phyloP scores from a whole-genome alignment of 257 asterid species.

The Scutellaria minor region DNA sequence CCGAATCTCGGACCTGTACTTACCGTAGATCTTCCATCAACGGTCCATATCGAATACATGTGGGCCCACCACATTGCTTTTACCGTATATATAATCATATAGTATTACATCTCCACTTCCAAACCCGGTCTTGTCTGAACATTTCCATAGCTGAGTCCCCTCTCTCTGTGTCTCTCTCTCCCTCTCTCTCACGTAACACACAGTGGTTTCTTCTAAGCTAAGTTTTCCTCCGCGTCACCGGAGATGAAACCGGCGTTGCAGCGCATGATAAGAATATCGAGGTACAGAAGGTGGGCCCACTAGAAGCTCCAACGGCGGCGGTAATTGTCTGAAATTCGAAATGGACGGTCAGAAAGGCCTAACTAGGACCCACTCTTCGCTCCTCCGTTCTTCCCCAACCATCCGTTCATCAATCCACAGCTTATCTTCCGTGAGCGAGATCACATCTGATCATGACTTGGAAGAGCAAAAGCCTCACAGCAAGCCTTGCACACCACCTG shows the following conservation, averaged over 20 bases:
- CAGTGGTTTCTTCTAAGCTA: slow-evolving; percentile 21
- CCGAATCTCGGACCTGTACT: slow-evolving; percentile 30
- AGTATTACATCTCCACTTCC: slow-evolving; percentile 14
- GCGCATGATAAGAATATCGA: slow-evolving; percentile 42
- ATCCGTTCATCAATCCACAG: slow-evolving; percentile 72
- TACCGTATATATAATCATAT: slow-evolving; percentile 33
- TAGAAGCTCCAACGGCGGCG: slow-evolving; percentile 35
- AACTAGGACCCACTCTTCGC: slow-evolving; percentile 75
- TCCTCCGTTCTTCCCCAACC: slow-evolving; percentile 85
- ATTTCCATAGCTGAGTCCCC: slow-evolving; percentile 33
- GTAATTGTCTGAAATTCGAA: slow-evolving; percentile 25
- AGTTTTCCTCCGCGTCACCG: slow-evolving; percentile 44
- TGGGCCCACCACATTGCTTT: slow-evolving; percentile 47
- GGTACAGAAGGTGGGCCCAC: slow-evolving; percentile 51
- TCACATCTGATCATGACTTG: slow-evolving; percentile 55
- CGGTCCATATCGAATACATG: slow-evolving; percentile 40
- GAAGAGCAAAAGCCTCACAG: slow-evolving; percentile 92
- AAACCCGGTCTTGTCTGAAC: slow-evolving; percentile 47
- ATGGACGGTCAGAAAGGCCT: slow-evolving; percentile 80
- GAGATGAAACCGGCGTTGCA: slow-evolving; percentile 65
- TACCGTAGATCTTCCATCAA: slow-evolving; percentile 38
- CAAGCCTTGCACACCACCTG: slow-evolving; percentile 49
- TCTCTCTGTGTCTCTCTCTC: slow-evolving; percentile 24
- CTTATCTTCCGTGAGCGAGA: slow-evolving; percentile 67
- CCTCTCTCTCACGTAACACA: slow-evolving; percentile 12